Evolutionary conservation across 495 filamentous ascomycete species (phyloP), one percentile per base, ranked within the genome.

Genomic region (Penicillium desertorum): DNA sequence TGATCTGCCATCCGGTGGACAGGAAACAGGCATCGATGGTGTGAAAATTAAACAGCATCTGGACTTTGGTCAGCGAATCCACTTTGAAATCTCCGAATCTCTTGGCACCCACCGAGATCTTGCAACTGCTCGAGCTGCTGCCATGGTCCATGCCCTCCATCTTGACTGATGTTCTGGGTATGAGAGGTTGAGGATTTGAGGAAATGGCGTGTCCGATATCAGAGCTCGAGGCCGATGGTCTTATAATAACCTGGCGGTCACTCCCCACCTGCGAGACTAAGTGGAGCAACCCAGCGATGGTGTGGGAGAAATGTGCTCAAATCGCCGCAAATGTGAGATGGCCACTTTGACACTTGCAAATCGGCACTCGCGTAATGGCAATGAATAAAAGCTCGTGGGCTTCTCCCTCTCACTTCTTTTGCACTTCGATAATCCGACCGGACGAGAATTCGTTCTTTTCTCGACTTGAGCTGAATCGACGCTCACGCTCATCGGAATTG

Each of bases 11-110:
- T 22, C 73, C 69, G 1, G 67, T 59, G 2, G 84, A 76, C 45
- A 90, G 72, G 66, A 90, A 89, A 71, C 85, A 90, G 0, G 83
- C 66, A 68, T 88, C 80, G 51, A 86, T 71, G 0, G 81, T 85
- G 54, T 86, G 70, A 83, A 86, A 89, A 64, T 90, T 88, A 83
- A 85, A 88, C 7, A 88, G 68, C 86, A 89, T 90, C 81, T 81
- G 53, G 16, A n/a, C 14, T 51, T 48, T 14, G 37, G 55, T 54
- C 5, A 50, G 54, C 22, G 44, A 53, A 9, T n/a, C 14, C 23
- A 20, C 23, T 42, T 17, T 19, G 1, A 20, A 3, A 20, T 39
- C 37, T 60, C 55, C 51, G 2, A 22, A 23, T 23, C 27, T 30
- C 57, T 63, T 63, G 60, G 60, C 60, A 60, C 61, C 51, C 46